phyloP scores from a whole-genome alignment of 169 alveolate species.

The Cryptosporidium viatorum region DNA sequence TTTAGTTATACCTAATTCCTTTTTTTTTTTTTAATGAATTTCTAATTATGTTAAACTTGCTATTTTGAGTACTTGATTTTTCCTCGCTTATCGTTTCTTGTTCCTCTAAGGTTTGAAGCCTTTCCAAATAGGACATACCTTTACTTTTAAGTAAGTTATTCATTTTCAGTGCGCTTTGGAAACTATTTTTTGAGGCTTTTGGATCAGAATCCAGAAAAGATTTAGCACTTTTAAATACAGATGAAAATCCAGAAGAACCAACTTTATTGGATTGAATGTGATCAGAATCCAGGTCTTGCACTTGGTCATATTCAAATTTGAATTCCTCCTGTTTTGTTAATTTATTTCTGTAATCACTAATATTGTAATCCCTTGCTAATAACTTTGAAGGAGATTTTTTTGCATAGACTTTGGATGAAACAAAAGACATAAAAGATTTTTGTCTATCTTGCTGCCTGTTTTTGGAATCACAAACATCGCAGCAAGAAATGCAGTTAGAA shows the following conservation, averaged over 20 bases:
- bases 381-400: not conserved
- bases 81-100: conserved; percentile 19
- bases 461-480: conserved; percentile 66
- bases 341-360: not conserved
- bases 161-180: conserved; percentile 18
- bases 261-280: not conserved
- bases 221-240: conserved; percentile 50
- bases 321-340: not conserved
- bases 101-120: conserved; percentile 46
- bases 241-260: not conserved
- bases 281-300: not conserved
- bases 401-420: not conserved
- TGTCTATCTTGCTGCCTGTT: not conserved
- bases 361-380: not conserved
- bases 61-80: not conserved
- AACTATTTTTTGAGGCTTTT: not conserved
- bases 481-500: not conserved
- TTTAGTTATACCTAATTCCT: conserved; percentile 3
- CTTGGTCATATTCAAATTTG: conserved; percentile 9
- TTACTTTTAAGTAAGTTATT: conserved; percentile 33
- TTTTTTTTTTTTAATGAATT: conserved; percentile 33
- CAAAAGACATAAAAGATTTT: not conserved
- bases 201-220: not conserved
- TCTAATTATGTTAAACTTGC: conserved; percentile 13
- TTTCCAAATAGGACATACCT: conserved; percentile 23